Evolutionary conservation across 2,329 filamentous ascomycete genomes (phyloP), one percentile per base, ranked within the genome.

Genomic region (Colletotrichum lindemuthianum): DNA sequence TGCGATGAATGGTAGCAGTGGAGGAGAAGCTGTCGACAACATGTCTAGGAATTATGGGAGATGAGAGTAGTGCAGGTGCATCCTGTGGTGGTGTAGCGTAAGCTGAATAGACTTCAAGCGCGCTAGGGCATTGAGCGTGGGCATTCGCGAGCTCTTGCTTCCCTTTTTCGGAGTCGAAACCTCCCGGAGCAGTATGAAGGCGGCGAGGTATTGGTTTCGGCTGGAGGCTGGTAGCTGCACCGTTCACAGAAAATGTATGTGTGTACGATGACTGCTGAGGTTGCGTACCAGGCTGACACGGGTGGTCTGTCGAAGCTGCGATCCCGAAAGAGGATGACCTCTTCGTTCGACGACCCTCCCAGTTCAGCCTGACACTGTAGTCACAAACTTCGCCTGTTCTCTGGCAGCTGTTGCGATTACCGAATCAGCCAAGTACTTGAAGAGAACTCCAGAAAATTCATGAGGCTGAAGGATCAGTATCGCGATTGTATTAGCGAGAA

Each of bases 351-450:
- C 91, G 85, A 5, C 91, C 91, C 65, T 90, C 89, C 92, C 92
- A 95, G 71, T 94, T 94, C 68, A 95, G 79, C 37, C 90, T 86
- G 70, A 95, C 91, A 71, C 88, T 92, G 75, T 94, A 95, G 76
- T 96, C 92, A 79, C 92, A 96, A 50, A 80, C 79, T 73, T 93
- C 90, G 66, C 88, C 88, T 68, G 89, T 88, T 66, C 88, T 88
- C 70, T 88, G 83, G 76, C 92, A 95, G 72, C 81, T 83, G 58
- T 24, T 24, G 24, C 24, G 24, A 24, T 3, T 24, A 24, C 24
- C 5, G 24, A 24, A 24, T 24, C 24, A 24, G 24, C 24, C 24
- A 24, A 24, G 24, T 24, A 24, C 24, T 24, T 24, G 24, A 24
- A 24, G 4, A 24, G 24, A 24, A 24, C 24, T 24, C 24, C 4